Evolutionary conservation across 306 rosid genomes (phyloP), one percentile per base, ranked within the genome.

Genomic region (Ochetophila trinervis): DNA sequence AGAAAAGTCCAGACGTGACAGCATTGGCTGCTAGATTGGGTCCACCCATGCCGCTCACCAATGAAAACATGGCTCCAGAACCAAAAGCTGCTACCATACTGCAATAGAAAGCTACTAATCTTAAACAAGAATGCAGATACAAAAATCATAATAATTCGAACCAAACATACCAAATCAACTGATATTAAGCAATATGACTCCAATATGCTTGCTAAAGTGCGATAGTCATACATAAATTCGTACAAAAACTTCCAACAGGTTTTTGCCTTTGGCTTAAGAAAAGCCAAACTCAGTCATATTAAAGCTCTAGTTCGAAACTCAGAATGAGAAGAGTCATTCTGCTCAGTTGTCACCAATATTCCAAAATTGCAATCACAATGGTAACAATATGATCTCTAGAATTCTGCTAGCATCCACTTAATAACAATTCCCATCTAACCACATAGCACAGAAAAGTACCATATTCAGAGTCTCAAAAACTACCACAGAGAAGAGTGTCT

Each of bases 51-150:
- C 99, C 99, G 68, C 96, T 90, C 63, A 90, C 99, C 76, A 94
- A 59, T 30, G 99, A 84, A 77, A 94, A 94, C 80, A 82, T 73
- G 19, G 85, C 97, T 60, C 99, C 97, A 3, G 99, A 94, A 47
- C 99, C 99, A 86, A 94, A 94, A 56, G 96, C 99, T 54, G 96
- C 99, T 32, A 67, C 91, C 97, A 94, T 94, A 77, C 97, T 94
- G 91, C 75, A 71, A 62, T 42, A 51, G 21, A 74, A n/a, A 49
- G 30, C 49, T 21, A 40, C 21, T 37, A 22, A 53, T 45, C 34
- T 20, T 56, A 60, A 64, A 74, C 71, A 74, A 69, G 57, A 40
- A 73, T 21, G 62, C 15, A 42, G 59, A 44, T 27, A 55, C 10
- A 60, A 53, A 40, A n/a, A 69, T 53, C 52, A 24, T 65, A 36